Conservation (phyloP, 805 yeast genomes). For the Ogataea naganishii region DNA sequence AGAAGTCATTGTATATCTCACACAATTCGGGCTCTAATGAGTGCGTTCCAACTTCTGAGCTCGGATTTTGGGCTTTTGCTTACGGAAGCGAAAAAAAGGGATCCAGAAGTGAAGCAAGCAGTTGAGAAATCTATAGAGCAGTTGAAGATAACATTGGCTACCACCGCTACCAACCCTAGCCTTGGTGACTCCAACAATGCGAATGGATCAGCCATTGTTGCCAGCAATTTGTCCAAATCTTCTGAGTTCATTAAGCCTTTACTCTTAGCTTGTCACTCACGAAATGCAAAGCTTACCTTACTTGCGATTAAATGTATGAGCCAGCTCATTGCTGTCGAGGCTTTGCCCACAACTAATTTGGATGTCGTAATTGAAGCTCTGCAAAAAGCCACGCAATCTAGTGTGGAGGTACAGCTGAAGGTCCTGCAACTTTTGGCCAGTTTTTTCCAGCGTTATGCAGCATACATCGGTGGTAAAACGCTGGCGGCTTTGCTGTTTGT, state of each 20-base stretch:
- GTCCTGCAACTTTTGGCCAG: conserved; percentile 77
- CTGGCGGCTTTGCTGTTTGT: conserved; percentile 54
- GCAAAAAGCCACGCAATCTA: conserved; percentile 63
- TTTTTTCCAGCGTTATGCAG: conserved; percentile 56
- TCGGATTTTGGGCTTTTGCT: conserved; percentile 53
- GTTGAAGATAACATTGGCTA: conserved; percentile 24
- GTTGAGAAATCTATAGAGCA: conserved; percentile 43
- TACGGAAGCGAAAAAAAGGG: conserved; percentile 64
- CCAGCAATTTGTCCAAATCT: conserved; percentile 28
- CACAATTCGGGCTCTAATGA: conserved; percentile 25
- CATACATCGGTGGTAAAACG: conserved; percentile 42
- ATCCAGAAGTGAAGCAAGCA: conserved; percentile 54
- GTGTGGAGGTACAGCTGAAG: conserved; percentile 78
- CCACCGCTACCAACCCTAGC: conserved; percentile 6
- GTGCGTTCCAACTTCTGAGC: conserved; percentile 38
- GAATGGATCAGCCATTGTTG: conserved; percentile 9
- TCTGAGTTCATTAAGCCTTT: conserved; percentile 61
- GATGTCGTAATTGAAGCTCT: conserved; percentile 57
- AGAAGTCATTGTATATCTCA: too few species aligned
- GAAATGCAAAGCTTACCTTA: conserved; percentile 65
- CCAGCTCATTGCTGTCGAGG: conserved; percentile 42
- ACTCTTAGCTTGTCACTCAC: conserved; percentile 60
- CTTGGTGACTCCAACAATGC: too few species aligned
- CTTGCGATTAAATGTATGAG: conserved; percentile 68
- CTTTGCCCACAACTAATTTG: conserved; percentile 46